Base-by-base conservation (phyloP, 2,329 filamentous ascomycete genomes). In the Venturia pyrina region DNA sequence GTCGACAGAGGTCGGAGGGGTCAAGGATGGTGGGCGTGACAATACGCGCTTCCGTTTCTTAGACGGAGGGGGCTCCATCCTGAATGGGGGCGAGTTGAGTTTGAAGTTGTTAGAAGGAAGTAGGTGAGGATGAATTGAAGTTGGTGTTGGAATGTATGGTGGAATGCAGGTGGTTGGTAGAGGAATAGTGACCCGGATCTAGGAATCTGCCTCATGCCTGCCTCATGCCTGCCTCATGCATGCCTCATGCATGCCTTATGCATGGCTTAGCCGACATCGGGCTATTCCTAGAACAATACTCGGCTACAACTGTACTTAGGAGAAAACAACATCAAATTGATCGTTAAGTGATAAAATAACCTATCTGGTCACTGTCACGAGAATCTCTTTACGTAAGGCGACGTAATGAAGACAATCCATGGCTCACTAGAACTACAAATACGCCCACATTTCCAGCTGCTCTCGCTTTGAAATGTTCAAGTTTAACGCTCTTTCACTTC, bases 301-400 rank as follows among this genome's bases (percentile, higher is more conserved):
- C 60, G 60, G 40, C 40, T 62, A 5, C 19, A 62, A n/a, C 60
- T 62, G 60, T 48, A 62, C 60, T 62, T 62, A 44, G 37, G 59
- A 46, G 59, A 40, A 13, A 24, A 43, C n/a, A 62, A 62, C 37
- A 43, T 44, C 1, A 13, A 43, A 62, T 37, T 19, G 28, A n/a
- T 34, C 40, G 15, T 10, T 62, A 44, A 44, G 40, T 48, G 44
- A 44, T 62, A 43, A 62, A 44, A 48, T 43, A 48, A 44, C 34
- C 44, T 62, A 48, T 62, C 44, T 48, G 1, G n/a, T n/a, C 15
- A 28, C 11, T 34, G 37, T 62, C 44, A 44, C 60, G 40, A 44
- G 60, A 21, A 15, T 15, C 60, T 1, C 41, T 44, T 48, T 48
- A 62, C 40, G 40, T 48, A 62, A 62, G 34, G 5, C 60, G 21